Conservation (phyloP, 2,329 filamentous ascomycete genomes). For the Tolypocladium tropicale region DNA sequence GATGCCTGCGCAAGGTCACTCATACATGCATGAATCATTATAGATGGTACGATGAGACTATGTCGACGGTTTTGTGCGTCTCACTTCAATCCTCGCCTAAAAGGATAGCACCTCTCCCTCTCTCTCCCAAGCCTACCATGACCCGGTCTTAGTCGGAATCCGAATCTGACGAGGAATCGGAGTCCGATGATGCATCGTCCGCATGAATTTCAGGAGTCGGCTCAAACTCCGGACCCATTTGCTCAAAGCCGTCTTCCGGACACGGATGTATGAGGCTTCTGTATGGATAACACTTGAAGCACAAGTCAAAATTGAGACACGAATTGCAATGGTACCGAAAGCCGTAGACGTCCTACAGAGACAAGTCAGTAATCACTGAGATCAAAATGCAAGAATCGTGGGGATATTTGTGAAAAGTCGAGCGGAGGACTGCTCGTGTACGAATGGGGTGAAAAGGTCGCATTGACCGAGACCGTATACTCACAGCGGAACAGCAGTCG, state of each 20-base stretch:
- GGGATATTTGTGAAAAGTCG: not conserved
- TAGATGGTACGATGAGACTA: too few species aligned
- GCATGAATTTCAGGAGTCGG: too few species aligned
- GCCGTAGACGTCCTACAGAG: not conserved
- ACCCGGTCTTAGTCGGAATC: not conserved
- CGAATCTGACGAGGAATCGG: not conserved
- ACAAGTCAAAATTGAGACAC: not conserved
- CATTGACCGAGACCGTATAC: too few species aligned
- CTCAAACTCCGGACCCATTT: not conserved
- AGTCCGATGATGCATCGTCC: not conserved
- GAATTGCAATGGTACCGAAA: not conserved
- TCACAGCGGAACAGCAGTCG: too few species aligned
- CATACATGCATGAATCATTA: too few species aligned
- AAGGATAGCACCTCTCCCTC: too few species aligned
- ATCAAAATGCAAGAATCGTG: not conserved
- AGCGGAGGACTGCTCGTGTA: not conserved
- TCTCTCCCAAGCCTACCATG: too few species aligned
- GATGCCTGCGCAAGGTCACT: too few species aligned
- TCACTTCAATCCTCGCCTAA: too few species aligned
- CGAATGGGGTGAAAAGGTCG: too few species aligned
- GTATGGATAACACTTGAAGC: not conserved
- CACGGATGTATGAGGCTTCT: not conserved
- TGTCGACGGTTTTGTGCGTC: too few species aligned
- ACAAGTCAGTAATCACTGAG: not conserved
- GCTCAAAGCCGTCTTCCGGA: not conserved